These are phyloP conservation scores for Podospora conica DNA, from an alignment of 495 filamentous ascomycete genomes.

Conservation along the genomic window DNA sequence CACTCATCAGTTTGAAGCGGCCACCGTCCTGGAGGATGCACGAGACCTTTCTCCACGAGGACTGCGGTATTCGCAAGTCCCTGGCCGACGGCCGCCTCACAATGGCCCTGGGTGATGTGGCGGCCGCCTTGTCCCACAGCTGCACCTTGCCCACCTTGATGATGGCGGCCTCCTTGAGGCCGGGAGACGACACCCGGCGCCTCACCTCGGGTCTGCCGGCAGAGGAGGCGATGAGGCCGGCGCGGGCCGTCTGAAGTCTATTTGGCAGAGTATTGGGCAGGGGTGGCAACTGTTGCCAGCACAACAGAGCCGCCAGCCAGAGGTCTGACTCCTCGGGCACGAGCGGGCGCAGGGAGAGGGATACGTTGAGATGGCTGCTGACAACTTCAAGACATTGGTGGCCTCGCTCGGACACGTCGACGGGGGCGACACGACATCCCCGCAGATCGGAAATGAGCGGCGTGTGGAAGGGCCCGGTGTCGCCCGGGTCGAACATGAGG, in stretches of 20 bases:
- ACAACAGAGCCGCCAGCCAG: constrained; percentile 89
- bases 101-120: constrained; percentile 48
- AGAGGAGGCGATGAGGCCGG: constrained; percentile 16
- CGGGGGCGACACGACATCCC: constrained; percentile 73
- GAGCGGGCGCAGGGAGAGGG: constrained; percentile 69
- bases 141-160: constrained; percentile 97
- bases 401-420: constrained; percentile 56
- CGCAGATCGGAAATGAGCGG: constrained; percentile 70
- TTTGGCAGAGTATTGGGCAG: constrained; percentile 35
- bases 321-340: constrained; percentile 72
- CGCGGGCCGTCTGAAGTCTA: constrained; percentile 17
- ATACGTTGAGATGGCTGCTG: constrained; percentile 59
- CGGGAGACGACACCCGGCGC: constrained; percentile 57
- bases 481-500: constrained; percentile 55
- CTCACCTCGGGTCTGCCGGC: constrained; percentile 51
- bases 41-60: constrained; percentile 76
- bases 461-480: constrained; percentile 43
- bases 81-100: constrained; percentile 44
- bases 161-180: constrained; percentile 70
- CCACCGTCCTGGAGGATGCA: constrained; percentile 95
- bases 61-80: constrained; percentile 34
- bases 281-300: constrained; percentile 89
- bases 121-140: constrained; percentile 70
- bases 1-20: constrained; percentile 82
- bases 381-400: constrained; percentile 76